Base-by-base conservation (phyloP, 768 basidiomycete species). In the Mycena rosella region DNA sequence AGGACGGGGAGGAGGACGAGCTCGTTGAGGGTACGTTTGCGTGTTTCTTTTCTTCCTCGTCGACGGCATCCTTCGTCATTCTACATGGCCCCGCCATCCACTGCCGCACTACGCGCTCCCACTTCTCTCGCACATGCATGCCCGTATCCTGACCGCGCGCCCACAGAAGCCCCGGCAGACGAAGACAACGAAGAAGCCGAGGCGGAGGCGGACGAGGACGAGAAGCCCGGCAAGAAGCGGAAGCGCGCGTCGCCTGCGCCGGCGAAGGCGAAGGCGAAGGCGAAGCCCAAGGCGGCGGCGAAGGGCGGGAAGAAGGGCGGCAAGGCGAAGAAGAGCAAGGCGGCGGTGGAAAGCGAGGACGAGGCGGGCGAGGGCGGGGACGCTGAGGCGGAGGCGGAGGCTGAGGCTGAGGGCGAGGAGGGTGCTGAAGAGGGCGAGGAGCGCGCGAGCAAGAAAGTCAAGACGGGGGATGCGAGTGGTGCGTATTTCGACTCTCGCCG, bases 341-440 rank as follows among this genome's bases (percentile, higher is more conserved):
- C 81, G 6, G 73, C 81, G 78, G 87, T 91, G 27, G 69, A 70
- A 57, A 70, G 69, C 36, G 65, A 83, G 74, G 84, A 86, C 38
- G 92, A 92, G 75, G 91, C 87, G 14, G 91, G 90, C 78, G 91
- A 91, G 65, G 89, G n/a, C n/a, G n/a, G n/a, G n/a, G n/a, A n/a
- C n/a, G n/a, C n/a, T n/a, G n/a, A n/a, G n/a, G n/a, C n/a, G n/a
- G n/a, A n/a, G n/a, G n/a, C n/a, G n/a, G n/a, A 88, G 29, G 88
- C 83, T 24, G 88, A 84, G 49, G 84, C 80, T 13, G 87, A 83
- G 30, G 87, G 78, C 36, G 84, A 83, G 27, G 81, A 87, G 59
- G 88, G 87, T 74, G 87, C 77, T 45, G 84, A 83, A 24, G 82
- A 87, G 60, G 88, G 87, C 75, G 85, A 85, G 59, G 82, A 87